Conservation (phyloP, 2,329 filamentous ascomycete genomes). For the Arthrobotrys iridis region DNA sequence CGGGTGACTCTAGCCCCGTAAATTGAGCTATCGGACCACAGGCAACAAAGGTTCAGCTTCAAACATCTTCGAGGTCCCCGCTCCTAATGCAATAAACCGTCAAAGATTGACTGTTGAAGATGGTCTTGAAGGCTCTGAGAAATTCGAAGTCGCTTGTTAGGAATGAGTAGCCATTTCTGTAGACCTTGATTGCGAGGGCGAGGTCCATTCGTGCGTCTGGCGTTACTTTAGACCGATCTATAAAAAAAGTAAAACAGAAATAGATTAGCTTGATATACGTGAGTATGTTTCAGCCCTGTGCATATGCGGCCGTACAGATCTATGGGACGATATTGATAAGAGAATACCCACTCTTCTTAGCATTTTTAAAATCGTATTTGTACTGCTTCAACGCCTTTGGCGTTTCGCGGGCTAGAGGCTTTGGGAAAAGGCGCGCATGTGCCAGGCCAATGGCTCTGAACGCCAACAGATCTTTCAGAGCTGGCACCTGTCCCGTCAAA, state of each 20-base stretch:
- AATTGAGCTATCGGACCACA: too few relatives aligned
- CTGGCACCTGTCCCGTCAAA: too few relatives aligned
- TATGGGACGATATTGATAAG: background rate
- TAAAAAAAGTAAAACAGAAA: background rate
- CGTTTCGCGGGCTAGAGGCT: background rate
- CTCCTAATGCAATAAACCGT: background rate
- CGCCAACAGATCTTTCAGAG: too few relatives aligned
- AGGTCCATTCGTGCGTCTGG: background rate
- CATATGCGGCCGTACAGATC: background rate
- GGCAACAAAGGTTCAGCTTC: background rate
- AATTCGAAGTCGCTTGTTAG: slow-evolving; percentile 1
- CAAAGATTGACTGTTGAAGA: background rate
- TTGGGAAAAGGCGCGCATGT: background rate
- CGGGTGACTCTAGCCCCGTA: too few relatives aligned
- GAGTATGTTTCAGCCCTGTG: background rate
- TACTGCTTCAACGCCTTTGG: background rate
- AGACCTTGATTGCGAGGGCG: background rate
- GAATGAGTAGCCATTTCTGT: background rate
- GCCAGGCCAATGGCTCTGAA: background rate
- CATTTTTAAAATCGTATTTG: background rate
- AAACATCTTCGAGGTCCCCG: background rate
- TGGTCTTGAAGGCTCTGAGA: background rate
- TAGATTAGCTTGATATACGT: background rate
- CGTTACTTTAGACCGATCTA: background rate
- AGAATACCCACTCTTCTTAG: background rate